Evolutionary conservation across 108 stramenopile genomes (phyloP), one percentile per base, ranked within the genome.

Genomic region (Nitzschia sp.): DNA sequence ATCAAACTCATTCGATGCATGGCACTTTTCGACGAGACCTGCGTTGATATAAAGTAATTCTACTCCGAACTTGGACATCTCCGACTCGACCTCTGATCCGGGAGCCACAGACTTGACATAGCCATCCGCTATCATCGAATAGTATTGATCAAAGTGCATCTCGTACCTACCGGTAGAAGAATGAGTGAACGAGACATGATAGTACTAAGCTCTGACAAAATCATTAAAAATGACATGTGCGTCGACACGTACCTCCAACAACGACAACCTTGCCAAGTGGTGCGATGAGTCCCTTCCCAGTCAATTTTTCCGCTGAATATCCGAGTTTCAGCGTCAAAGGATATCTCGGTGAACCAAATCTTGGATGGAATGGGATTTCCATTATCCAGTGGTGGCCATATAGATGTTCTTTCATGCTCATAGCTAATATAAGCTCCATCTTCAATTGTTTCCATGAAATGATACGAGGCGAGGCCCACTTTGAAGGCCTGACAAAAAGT

Each of bases 381-480:
- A 70, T 88, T 78, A 66, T 91, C 90, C 38, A 91, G 65, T 19
- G 80, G 45, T 19, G 85, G 85, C 90, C 90, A 91, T 22, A 73
- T 34, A 9, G 55, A 38, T 3, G 79, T 79, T 44, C 30, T 25
- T 2, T 78, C 75, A 60, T 84, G 77, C 58, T 91, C 90, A 56
- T 91, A 91, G 23, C 81, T 85, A 58, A 91, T 91, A 48, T 88
- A 88, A 0, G 76, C 85, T n/a, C 36, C 41, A n/a, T 46, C 33
- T 9, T 58, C 69, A 31, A 31, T 65, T 62, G 61, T 22, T 6
- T 60, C 68, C 16, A 63, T 36, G 64, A 91, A 91, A 61, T 91
- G 90, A 66, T 91, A 91, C 19, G 87, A 91, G 29, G 90, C 90
- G 13, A 88, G 60, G 19, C 90, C 90, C 28, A 91, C 82, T 25